Evolutionary conservation across 2,329 filamentous ascomycete genomes (phyloP), one percentile per base, ranked within the genome.

Genomic region (Aureobasidium sp.): DNA sequence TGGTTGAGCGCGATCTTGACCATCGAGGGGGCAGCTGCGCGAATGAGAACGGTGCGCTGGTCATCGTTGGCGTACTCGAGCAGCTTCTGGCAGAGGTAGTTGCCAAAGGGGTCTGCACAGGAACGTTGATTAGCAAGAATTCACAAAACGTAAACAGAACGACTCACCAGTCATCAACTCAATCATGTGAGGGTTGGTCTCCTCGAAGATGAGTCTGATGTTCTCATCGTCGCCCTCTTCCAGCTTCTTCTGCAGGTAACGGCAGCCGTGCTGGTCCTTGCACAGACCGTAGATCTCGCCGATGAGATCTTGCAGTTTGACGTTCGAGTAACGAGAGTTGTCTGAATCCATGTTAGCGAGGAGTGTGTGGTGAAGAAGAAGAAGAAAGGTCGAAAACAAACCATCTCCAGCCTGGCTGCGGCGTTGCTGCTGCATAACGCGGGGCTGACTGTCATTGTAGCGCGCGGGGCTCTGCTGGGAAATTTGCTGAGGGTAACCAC

Each of bases 1-100:
- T 96, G 93, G 75, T 99, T 97, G 62, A 97, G 79, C 27, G 94
- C 94, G 70, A 99, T 96, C 68, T 87, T 87, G 25, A 95, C 90
- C 80, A 99, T 89, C 64, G 93, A 86, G 57, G 86, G 82, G 19
- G 90, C 85, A 42, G 94, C 91, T 68, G 95, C 96, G 74, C 92
- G 86, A 68, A 99, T 95, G 64, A 99, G 83, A 45, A 86, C 84
- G 58, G 93, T 97, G 66, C 94, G 90, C 78, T 99, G 93, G 57
- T 96, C 90, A 70, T 97, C 89, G 71, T 90, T 95, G 77, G 90
- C 93, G 74, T 87, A 95, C 77, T 99, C 94, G 33, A 99, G 83
- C 64, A 99, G 80, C 82, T 97, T 99, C 80, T 99, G 94, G 80
- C 93, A 97, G 66, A 99, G 85, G 75, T 99, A 99, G 79, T 99